Conservation (phyloP, 169 alveolate genomes). For the Blepharisma undulans region DNA sequence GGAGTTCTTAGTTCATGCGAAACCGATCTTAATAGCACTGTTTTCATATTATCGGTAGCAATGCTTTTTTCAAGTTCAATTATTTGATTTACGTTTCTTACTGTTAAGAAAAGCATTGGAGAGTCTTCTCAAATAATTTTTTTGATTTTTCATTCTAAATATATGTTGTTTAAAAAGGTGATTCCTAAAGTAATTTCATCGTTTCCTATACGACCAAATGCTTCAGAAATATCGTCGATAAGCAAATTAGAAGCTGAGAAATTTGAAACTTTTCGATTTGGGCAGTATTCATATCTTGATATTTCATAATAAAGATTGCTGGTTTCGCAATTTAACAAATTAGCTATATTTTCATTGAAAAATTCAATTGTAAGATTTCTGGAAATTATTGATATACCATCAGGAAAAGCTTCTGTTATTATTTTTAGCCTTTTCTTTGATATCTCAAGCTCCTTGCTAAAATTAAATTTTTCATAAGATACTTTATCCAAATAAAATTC, state of each 20-base stretch:
- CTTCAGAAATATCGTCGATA: not conserved
- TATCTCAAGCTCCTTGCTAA: not conserved
- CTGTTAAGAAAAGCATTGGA: not conserved
- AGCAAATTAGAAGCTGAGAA: not conserved
- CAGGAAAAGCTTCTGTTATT: not conserved
- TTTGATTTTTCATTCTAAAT: not conserved
- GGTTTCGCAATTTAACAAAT: not conserved
- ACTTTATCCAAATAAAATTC: not conserved
- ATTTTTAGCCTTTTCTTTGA: not conserved
- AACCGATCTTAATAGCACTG: not conserved
- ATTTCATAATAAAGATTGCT: not conserved
- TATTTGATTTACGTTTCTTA: not conserved
- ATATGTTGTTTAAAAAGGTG: not conserved
- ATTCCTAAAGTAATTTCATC: not conserved
- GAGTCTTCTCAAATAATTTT: not conserved
- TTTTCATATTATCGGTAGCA: not conserved
- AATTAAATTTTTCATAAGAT: not conserved
- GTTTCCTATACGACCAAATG: not conserved
- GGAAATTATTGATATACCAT: not conserved
- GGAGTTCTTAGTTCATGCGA: slow-evolving; percentile 28
- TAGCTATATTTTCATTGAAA: not conserved
- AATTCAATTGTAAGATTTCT: not conserved
- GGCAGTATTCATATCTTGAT: not conserved
- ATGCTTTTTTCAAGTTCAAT: not conserved
- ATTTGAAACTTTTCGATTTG: not conserved